Conservation (phyloP, 257 asterid genomes). For the Gardenia jasminoides region DNA sequence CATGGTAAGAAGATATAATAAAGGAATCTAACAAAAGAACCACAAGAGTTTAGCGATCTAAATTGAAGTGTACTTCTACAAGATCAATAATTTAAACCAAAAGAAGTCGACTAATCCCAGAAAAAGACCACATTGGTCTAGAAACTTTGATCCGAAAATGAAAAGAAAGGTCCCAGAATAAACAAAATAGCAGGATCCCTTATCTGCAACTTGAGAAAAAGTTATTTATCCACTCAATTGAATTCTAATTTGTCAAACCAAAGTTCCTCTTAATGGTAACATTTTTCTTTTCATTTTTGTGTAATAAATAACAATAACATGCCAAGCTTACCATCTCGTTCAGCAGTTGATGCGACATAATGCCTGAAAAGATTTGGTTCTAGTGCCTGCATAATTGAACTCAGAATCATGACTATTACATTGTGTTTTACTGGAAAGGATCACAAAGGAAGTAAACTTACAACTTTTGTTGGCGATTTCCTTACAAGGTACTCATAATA, state of each 20-base stretch:
- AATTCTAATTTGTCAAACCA: neutral
- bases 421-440: neutral
- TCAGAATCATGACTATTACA: conserved; percentile 12
- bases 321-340: conserved; percentile 74
- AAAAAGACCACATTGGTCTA: neutral
- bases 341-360: conserved; percentile 81
- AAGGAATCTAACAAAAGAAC: neutral
- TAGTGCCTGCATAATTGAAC: conserved; percentile 57
- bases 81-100: neutral
- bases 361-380: conserved; percentile 77
- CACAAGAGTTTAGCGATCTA: neutral
- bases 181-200: neutral
- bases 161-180: neutral
- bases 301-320: neutral
- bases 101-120: neutral
- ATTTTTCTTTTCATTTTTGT: too few relatives aligned
- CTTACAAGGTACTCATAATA: conserved; percentile 85
- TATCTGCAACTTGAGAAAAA: neutral
- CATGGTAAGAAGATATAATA: conserved; percentile 8
- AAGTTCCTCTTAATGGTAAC: neutral
- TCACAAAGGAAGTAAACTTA: conserved; percentile 37
- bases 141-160: neutral
- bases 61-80: neutral
- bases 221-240: neutral
- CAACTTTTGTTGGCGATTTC: conserved; percentile 83